phyloP scores from a whole-genome alignment of 129 eudicot genomes.

The Mikania micrantha region DNA sequence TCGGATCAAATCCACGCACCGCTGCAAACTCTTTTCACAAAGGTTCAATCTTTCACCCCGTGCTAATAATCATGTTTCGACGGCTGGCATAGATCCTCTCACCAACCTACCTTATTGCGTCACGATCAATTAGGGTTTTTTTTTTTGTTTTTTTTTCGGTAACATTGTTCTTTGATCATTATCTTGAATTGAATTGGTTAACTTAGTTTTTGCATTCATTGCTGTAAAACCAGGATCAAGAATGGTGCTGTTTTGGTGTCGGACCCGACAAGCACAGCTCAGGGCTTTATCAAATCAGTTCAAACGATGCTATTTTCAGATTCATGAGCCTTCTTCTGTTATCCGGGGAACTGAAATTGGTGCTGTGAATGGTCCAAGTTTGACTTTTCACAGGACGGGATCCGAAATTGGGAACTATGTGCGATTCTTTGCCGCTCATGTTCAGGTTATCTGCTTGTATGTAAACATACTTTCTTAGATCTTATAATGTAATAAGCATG shows the following conservation, averaged over 20 bases:
- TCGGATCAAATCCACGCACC: no score
- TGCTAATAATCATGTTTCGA: no score
- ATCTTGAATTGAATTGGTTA: neutral
- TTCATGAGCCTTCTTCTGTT: conserved; percentile 19
- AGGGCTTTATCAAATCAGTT: conserved; percentile 28
- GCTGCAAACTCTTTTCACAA: no score
- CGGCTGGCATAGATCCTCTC: no score
- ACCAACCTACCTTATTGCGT: no score
- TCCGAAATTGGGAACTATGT: conserved; percentile 22
- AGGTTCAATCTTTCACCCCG: no score
- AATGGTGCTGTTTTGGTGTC: conserved; percentile 42
- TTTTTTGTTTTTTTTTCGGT: no score
- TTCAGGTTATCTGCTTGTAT: conserved; percentile 41
- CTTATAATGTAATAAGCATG: neutral
- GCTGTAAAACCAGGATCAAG: conserved; percentile 20
- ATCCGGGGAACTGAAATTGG: conserved; percentile 4
- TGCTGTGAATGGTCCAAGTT: conserved; percentile 11
- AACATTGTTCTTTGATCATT: neutral
- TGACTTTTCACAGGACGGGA: conserved; percentile 3
- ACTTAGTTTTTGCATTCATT: conserved; percentile 4
- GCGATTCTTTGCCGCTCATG: conserved; percentile 56
- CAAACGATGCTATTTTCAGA: conserved; percentile 32
- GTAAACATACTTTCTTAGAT: neutral
- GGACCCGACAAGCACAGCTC: conserved; percentile 39
- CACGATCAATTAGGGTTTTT: no score